These are phyloP conservation scores for Lachancea waltii DNA, from an alignment of 805 yeast genomes.

Conservation along the genomic window DNA sequence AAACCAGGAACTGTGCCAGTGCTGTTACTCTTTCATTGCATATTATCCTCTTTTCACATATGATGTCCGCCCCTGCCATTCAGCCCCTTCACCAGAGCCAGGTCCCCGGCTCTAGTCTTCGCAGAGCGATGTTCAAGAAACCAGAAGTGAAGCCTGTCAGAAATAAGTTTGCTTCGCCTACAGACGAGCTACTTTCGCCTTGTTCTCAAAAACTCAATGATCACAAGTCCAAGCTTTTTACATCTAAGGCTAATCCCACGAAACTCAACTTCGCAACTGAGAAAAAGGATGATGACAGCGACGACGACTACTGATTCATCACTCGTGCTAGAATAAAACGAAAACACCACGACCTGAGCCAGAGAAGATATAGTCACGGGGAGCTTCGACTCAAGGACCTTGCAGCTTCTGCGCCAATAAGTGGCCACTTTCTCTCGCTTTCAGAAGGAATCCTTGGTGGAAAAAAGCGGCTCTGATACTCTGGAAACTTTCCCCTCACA, in stretches of 20 bases:
- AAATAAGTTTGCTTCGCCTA: conserved; percentile 43
- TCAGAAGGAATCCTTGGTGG: too few relatives aligned
- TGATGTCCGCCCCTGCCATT: conserved; percentile 18
- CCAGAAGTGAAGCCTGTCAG: conserved; percentile 11
- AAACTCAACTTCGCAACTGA: conserved; percentile 16
- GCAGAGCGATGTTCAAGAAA: conserved; percentile 24
- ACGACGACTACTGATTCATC: conserved; percentile 8
- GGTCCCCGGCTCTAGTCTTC: conserved; percentile 10
- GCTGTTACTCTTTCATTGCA: neutral
- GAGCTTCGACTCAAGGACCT: too few relatives aligned
- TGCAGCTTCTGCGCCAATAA: too few relatives aligned
- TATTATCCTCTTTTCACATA: neutral
- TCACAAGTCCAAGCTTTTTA: conserved; percentile 35
- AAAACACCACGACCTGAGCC: too few relatives aligned
- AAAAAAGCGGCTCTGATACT: too few relatives aligned
- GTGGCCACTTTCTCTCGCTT: too few relatives aligned
- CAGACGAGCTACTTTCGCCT: conserved; percentile 53
- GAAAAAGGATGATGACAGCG: conserved; percentile 5
- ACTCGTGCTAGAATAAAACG: too few relatives aligned
- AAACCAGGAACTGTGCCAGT: neutral
- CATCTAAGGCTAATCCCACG: conserved; percentile 19
- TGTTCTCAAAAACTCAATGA: conserved; percentile 49
- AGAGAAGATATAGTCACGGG: too few relatives aligned
- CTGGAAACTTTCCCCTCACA: too few relatives aligned
- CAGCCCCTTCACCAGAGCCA: conserved; percentile 26